Conservation (phyloP, 352 stramenopile genomes). For the Pythium pectinolyticum region DNA sequence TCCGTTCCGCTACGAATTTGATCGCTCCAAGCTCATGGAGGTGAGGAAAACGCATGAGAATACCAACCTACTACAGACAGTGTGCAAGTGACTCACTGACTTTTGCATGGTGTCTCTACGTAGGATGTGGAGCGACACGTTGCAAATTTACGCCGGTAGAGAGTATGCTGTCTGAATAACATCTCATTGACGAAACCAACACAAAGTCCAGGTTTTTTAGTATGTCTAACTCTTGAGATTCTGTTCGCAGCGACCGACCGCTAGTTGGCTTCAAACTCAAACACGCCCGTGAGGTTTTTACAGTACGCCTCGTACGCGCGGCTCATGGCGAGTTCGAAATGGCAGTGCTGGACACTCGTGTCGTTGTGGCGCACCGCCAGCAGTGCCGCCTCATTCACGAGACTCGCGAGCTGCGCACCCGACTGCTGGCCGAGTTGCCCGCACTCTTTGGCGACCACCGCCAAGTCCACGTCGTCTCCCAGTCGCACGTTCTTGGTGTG, state of each 20-base stretch:
- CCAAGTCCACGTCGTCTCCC: conserved; percentile 52
- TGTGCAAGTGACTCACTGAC: background rate
- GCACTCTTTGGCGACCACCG: conserved; percentile 53
- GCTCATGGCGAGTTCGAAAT: conserved; percentile 78
- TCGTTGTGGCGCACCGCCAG: conserved; percentile 72
- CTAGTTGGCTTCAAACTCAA: conserved; percentile 54
- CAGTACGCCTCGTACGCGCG: conserved; percentile 61
- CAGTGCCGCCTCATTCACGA: conserved; percentile 85
- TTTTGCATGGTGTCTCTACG: background rate
- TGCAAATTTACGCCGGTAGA: conserved; percentile 5
- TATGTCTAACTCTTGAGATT: no score
- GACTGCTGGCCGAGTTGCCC: conserved; percentile 60
- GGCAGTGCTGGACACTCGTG: conserved; percentile 53
- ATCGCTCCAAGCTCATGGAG: conserved; percentile 69
- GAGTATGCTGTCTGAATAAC: no score
- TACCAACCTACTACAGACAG: no score
- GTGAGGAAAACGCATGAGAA: no score
- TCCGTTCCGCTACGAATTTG: conserved; percentile 55
- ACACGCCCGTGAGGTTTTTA: conserved; percentile 55
- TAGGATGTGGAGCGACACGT: conserved; percentile 23
- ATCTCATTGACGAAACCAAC: no score
- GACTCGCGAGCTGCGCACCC: conserved; percentile 71
- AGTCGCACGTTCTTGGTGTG: conserved; percentile 64
- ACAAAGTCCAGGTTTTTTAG: no score
- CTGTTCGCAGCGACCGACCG: no score